Conservation (phyloP, 1,284 basidiomycete genomes). For the Leccinum proximum region DNA sequence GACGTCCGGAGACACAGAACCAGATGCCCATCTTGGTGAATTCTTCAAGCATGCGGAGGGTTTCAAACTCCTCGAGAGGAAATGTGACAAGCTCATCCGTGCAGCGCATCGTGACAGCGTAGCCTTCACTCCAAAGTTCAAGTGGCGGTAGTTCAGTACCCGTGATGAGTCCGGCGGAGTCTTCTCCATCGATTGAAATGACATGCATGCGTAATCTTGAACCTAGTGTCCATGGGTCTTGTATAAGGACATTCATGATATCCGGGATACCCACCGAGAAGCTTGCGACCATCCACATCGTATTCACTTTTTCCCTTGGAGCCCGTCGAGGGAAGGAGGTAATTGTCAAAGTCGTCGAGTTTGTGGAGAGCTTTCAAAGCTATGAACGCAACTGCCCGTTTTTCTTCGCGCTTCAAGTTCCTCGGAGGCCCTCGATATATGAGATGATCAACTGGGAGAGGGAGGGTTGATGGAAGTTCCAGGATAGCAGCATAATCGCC, state of each 20-base stretch:
- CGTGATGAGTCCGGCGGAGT: conserved; percentile 56
- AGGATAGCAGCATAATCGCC: conserved; percentile 57
- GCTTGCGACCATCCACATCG: conserved; percentile 47
- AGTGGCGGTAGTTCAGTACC: conserved; percentile 50
- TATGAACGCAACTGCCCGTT: conserved; percentile 73
- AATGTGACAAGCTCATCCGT: conserved; percentile 38
- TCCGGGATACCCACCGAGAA: conserved; percentile 40
- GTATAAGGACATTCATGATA: conserved; percentile 52
- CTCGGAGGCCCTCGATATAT: conserved; percentile 53
- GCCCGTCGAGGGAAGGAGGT: conserved; percentile 61
- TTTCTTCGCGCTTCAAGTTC: conserved; percentile 74
- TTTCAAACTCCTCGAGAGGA: conserved; percentile 40
- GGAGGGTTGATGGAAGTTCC: conserved; percentile 65
- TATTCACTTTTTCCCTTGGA: conserved; percentile 42
- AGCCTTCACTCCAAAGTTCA: conserved; percentile 38
- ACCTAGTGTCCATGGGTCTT: conserved; percentile 63
- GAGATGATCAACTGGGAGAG: conserved; percentile 53
- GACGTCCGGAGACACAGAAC: conserved; percentile 59
- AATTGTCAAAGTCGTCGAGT: conserved; percentile 76
- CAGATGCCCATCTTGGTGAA: conserved; percentile 62
- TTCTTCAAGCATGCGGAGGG: conserved; percentile 50
- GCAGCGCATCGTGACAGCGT: conserved; percentile 35
- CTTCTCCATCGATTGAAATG: conserved; percentile 46
- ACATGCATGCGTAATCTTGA: conserved; percentile 58
- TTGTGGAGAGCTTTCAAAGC: conserved; percentile 66